Percentiles rank a stretch among this genome's conserved stretches.
These are phyloP conservation scores for Lolium multiflorum DNA, from an alignment of 176 grass and related monocot genomes.

Conservation along the genomic window DNA sequence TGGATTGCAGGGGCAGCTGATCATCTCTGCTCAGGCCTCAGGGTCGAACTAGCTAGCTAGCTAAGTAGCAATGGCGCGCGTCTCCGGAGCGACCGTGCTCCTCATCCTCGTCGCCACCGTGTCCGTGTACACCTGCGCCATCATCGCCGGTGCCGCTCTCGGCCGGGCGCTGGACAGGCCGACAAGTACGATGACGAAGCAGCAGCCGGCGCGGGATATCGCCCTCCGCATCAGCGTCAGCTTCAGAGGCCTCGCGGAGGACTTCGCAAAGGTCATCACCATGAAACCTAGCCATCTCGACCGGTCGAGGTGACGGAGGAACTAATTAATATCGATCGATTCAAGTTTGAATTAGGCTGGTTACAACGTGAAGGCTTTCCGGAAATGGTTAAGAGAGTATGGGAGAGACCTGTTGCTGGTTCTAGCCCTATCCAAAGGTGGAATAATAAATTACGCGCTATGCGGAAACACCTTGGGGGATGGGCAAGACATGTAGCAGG, in stretches of 20 bases:
- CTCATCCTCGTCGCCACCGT: conserved; percentile 25
- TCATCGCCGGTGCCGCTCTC: conserved; percentile 32
- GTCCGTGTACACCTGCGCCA: conserved; percentile 21
- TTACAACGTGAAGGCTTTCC: too few relatives aligned
- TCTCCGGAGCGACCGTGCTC: not conserved
- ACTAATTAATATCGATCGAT: too few relatives aligned
- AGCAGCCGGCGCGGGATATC: not conserved
- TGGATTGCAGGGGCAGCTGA: not conserved
- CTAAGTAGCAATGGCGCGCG: conserved; percentile 10
- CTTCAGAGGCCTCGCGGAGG: not conserved
- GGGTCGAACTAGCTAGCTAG: not conserved
- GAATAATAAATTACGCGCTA: too few relatives aligned
- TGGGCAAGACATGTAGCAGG: too few relatives aligned
- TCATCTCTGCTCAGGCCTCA: too few relatives aligned
- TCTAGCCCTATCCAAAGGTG: too few relatives aligned
- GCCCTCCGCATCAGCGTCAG: not conserved
- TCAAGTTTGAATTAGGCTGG: too few relatives aligned
- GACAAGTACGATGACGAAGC: not conserved
- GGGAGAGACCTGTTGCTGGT: too few relatives aligned
- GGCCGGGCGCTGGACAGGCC: not conserved
- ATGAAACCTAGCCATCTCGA: not conserved
- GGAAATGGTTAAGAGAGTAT: too few relatives aligned
- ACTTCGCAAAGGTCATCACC: conserved; percentile 14
- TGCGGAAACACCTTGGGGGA: too few relatives aligned
- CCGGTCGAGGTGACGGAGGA: not conserved